phyloP scores from a whole-genome alignment of 2,329 filamentous ascomycete species.

The Fusarium heterosporum region DNA sequence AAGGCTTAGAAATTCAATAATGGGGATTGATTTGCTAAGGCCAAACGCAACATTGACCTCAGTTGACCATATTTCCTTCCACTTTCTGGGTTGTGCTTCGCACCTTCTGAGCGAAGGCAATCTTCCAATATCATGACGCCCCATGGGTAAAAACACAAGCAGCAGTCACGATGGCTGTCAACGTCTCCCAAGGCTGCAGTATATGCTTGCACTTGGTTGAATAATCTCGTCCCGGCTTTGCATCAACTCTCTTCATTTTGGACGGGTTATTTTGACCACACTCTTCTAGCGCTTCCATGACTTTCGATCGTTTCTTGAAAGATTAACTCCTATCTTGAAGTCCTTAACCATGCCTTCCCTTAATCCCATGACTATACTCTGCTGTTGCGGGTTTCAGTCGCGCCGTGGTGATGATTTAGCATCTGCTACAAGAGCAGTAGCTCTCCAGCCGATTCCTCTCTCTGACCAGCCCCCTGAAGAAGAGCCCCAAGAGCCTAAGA shows the following conservation, averaged over 20 bases:
- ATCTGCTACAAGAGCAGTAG: conserved; percentile 1
- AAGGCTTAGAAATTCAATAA: too few species aligned
- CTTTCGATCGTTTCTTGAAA: conserved; percentile 35
- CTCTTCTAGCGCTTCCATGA: conserved; percentile 18
- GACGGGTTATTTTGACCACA: neutral
- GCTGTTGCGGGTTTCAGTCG: conserved; percentile 42
- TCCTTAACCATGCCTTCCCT: neutral
- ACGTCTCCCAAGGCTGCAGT: neutral
- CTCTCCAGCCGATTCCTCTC: conserved; percentile 4
- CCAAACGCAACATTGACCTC: neutral
- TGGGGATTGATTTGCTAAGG: neutral
- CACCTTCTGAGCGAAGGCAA: neutral
- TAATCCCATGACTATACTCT: conserved; percentile 37
- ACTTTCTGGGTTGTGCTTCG: too few species aligned
- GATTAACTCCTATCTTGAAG: conserved; percentile 7
- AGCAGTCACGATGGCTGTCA: conserved; percentile 7
- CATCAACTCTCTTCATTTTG: conserved; percentile 12
- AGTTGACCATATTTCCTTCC: too few species aligned
- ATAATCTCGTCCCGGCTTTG: neutral
- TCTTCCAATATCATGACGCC: neutral
- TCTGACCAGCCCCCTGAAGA: neutral
- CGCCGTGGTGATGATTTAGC: neutral
- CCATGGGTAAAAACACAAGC: neutral
- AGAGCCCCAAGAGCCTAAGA: neutral
- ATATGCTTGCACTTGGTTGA: neutral